These are phyloP conservation scores for Lasiosphaeria hispida DNA, from an alignment of 495 filamentous ascomycete genomes.

Conservation along the genomic window DNA sequence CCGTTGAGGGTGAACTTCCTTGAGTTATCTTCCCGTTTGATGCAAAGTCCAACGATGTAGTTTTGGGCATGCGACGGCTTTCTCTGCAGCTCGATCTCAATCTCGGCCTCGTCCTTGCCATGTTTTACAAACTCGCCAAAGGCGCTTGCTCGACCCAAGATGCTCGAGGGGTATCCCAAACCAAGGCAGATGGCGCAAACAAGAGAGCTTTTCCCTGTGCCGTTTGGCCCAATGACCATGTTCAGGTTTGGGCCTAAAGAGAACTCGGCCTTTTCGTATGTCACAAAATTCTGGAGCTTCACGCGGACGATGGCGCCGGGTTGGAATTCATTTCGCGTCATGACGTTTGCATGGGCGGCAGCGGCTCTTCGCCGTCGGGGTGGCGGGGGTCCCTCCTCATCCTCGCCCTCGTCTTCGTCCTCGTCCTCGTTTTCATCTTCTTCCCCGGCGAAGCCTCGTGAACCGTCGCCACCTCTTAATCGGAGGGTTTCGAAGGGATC, in stretches of 20 bases:
- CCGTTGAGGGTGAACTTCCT: slow-evolving; percentile 71
- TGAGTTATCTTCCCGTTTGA: slow-evolving; percentile 78
- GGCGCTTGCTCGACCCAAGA: slow-evolving; percentile 84
- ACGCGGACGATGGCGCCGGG: slow-evolving; percentile 90
- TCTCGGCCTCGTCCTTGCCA: slow-evolving; percentile 68
- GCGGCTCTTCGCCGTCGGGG: slow-evolving; percentile 16
- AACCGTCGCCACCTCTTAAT: slow-evolving; percentile 19
- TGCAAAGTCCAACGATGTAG: slow-evolving; percentile 68
- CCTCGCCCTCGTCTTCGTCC: slow-evolving; percentile 11
- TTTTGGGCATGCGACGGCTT: slow-evolving; percentile 54
- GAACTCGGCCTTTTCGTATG: slow-evolving; percentile 87
- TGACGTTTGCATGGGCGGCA: slow-evolving; percentile 11
- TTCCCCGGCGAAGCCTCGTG: not conserved
- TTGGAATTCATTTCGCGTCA: slow-evolving; percentile 45
- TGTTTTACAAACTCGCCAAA: slow-evolving; percentile 92
- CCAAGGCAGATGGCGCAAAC: slow-evolving; percentile 97
- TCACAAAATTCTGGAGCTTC: slow-evolving; percentile 87
- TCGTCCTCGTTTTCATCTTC: slow-evolving; percentile 14
- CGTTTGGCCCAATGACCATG: slow-evolving; percentile 98
- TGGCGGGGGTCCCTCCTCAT: slow-evolving; percentile 17
- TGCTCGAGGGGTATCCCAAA: slow-evolving; percentile 76
- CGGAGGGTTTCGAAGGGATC: slow-evolving; percentile 14
- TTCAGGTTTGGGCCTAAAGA: slow-evolving; percentile 88
- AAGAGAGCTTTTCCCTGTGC: slow-evolving; percentile 94
- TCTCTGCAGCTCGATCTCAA: slow-evolving; percentile 84